These are phyloP conservation scores for Penicillium rolfsii DNA, from an alignment of 2,329 filamentous ascomycete genomes.

Conservation along the genomic window DNA sequence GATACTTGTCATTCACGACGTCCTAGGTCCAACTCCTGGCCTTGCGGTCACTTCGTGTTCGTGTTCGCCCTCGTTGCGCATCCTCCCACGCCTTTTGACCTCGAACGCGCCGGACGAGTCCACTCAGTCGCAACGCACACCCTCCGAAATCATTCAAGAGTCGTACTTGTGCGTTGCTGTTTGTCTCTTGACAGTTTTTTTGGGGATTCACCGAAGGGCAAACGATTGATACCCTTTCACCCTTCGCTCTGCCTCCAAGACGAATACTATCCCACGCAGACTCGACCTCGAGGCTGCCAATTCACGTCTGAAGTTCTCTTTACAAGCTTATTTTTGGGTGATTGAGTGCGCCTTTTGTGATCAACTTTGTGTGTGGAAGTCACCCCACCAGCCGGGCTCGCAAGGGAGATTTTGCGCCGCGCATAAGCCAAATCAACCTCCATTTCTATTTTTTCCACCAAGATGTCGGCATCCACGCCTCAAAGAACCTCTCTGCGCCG, in stretches of 20 bases:
- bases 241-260: not conserved
- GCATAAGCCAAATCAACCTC: not conserved
- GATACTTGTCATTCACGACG: not conserved
- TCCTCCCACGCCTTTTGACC: constrained; percentile 10
- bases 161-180: not conserved
- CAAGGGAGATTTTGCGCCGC: constrained; percentile 7
- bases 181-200: not conserved
- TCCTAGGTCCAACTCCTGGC: not conserved
- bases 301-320: not conserved
- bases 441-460: constrained; percentile 8
- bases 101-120: constrained; percentile 23
- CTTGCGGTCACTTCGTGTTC: constrained; percentile 9
- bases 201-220: not conserved
- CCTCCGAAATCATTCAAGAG: not conserved
- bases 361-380: not conserved
- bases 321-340: not conserved
- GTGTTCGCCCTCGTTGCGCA: constrained; percentile 23
- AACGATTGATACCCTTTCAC: not conserved
- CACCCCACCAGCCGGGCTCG: not conserved
- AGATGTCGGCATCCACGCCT: constrained; percentile 30
- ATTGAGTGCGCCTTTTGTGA: not conserved
- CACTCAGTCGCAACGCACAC: constrained; percentile 1
- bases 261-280: not conserved
- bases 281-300: not conserved
- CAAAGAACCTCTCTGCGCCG: constrained; percentile 31